These are phyloP conservation scores for Trichosporon sp. DNA, from an alignment of 1,284 basidiomycete genomes.

Conservation along the genomic window DNA sequence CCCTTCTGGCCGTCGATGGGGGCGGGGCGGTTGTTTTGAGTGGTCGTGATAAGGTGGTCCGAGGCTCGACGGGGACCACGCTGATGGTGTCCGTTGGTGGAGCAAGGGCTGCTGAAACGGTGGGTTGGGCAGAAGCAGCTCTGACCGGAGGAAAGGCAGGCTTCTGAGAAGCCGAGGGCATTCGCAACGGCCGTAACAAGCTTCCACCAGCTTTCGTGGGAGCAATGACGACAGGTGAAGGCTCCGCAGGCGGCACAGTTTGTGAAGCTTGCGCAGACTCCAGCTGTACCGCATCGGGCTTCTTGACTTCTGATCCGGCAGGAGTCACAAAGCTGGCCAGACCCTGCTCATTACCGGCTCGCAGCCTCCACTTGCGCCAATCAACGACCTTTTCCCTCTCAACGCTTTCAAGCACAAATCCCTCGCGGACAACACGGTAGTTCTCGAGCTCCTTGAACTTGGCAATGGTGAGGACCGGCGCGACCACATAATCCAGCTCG, in stretches of 20 bases:
- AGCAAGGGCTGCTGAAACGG: background rate
- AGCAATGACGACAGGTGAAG: background rate
- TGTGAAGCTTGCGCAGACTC: background rate
- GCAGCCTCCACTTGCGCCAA: slow-evolving; percentile 52
- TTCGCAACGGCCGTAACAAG: background rate
- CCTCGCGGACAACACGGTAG: slow-evolving; percentile 83
- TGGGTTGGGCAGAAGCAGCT: background rate
- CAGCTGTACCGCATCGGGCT: background rate
- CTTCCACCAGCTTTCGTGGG: background rate
- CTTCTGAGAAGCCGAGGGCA: background rate
- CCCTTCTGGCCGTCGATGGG: background rate
- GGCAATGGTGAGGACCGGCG: slow-evolving; percentile 82
- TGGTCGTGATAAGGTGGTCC: background rate
- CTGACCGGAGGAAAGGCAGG: background rate
- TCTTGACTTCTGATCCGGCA: background rate
- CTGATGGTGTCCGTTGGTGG: background rate
- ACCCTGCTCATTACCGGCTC: slow-evolving; percentile 14
- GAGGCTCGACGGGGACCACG: background rate
- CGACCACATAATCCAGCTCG: slow-evolving; percentile 69
- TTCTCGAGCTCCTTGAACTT: slow-evolving; percentile 81
- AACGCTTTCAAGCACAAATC: slow-evolving; percentile 81
- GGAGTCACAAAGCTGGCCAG: background rate
- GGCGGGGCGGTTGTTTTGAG: background rate
- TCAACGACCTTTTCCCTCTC: slow-evolving; percentile 64
- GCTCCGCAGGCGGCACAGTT: background rate